Evolutionary conservation across 495 filamentous ascomycete species (phyloP).

Genomic region (Annulohypoxylon nitens): DNA sequence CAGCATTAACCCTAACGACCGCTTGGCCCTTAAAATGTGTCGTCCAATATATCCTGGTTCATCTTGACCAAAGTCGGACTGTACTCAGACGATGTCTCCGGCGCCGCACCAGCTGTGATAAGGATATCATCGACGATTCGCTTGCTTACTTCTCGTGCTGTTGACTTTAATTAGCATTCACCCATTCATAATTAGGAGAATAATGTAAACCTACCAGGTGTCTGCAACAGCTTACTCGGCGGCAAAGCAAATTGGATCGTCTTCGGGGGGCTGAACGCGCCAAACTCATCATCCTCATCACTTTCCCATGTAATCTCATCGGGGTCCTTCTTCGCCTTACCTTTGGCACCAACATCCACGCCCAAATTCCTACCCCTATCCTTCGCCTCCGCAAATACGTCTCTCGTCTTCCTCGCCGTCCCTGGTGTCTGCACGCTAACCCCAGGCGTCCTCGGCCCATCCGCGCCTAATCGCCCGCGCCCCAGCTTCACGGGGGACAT

Average conservation of each 20-base stretch:
- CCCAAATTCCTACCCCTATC: conserved; percentile 32
- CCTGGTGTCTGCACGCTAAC: conserved; percentile 82
- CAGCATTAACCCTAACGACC: not conserved
- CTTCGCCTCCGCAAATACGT: conserved; percentile 56
- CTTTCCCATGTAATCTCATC: conserved; percentile 75
- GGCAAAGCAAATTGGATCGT: conserved; percentile 97
- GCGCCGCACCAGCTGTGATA: conserved; percentile 82
- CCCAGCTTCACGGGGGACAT: conserved; percentile 70
- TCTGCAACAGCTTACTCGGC: conserved; percentile 87
- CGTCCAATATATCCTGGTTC: conserved; percentile 73
- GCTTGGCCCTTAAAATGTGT: conserved; percentile 69
- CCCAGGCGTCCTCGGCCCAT: conserved; percentile 72
- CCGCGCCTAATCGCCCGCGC: conserved; percentile 36
- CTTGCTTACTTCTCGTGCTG: conserved; percentile 89
- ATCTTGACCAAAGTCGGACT: conserved; percentile 83
- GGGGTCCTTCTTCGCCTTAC: conserved; percentile 54
- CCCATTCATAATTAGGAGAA: not conserved
- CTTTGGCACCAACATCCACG: conserved; percentile 37
- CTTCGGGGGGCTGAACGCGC: conserved; percentile 89
- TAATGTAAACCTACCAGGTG: conserved; percentile 74
- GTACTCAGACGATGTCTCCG: conserved; percentile 67
- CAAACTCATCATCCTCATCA: conserved; percentile 70
- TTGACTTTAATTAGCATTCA: conserved; percentile 21
- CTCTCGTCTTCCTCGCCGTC: conserved; percentile 58
- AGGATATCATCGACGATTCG: conserved; percentile 93